Evolutionary conservation across 805 yeast species (phyloP).

Genomic region (Metschnikowia anglica): DNA sequence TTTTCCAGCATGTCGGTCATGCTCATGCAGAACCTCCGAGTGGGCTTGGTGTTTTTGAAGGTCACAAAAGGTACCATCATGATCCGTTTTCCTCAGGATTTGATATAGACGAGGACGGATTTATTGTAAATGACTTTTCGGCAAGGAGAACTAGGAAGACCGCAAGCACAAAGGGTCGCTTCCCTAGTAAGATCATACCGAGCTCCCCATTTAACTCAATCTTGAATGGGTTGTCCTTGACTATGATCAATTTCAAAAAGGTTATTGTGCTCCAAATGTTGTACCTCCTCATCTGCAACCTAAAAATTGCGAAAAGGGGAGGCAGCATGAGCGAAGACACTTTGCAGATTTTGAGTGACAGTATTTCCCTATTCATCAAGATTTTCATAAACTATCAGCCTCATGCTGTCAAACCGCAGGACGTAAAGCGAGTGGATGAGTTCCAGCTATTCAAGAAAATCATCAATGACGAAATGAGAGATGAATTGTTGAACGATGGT

Average conservation of each 20-base stretch:
- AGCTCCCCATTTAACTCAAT: conserved; percentile 41
- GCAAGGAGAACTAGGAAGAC: conserved; percentile 33
- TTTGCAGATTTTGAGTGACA: conserved; percentile 15
- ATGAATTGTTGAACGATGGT: conserved; percentile 35
- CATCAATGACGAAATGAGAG: conserved; percentile 39
- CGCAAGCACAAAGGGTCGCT: background rate
- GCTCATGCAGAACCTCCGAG: conserved; percentile 11
- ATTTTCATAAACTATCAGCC: conserved; percentile 41
- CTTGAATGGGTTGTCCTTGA: conserved; percentile 44
- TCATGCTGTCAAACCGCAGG: conserved; percentile 21
- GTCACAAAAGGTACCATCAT: conserved; percentile 1
- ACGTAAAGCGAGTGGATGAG: conserved; percentile 28
- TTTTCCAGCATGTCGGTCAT: conserved; percentile 36
- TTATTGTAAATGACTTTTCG: conserved; percentile 44
- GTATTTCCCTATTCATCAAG: conserved; percentile 35
- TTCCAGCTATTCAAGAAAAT: conserved; percentile 38
- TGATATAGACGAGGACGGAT: conserved; percentile 46
- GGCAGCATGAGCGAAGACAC: conserved; percentile 21
- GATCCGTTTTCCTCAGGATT: conserved; percentile 24
- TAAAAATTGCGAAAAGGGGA: conserved; percentile 34
- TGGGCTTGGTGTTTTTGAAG: conserved; percentile 1
- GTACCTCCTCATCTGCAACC: conserved; percentile 40
- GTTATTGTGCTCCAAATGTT: conserved; percentile 44
- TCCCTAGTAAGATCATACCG: conserved; percentile 27
- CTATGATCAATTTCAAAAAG: conserved; percentile 44